Conservation (phyloP, 2,329 filamentous ascomycete genomes). For the Claviceps africana region DNA sequence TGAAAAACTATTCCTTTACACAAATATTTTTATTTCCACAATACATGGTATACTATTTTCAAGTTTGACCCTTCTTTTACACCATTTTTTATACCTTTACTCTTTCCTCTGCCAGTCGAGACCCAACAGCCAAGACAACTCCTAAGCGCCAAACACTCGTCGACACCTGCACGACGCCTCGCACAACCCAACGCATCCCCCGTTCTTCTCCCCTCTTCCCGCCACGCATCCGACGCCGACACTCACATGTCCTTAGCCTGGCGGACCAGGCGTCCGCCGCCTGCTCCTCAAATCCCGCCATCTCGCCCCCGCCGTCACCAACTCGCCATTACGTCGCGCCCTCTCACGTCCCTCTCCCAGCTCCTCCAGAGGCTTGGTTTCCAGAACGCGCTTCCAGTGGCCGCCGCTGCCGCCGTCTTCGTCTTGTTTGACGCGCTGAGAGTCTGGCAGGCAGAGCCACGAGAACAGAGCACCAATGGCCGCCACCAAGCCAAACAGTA, state of each 20-base stretch:
- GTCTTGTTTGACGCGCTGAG: slow-evolving; percentile 23
- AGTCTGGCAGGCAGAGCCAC: slow-evolving; percentile 37
- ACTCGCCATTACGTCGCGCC: slow-evolving; percentile 29
- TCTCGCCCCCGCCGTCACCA: slow-evolving; percentile 30
- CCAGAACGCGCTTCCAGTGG: slow-evolving; percentile 23
- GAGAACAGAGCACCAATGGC: slow-evolving; percentile 34
- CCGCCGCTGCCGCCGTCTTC: neutral
- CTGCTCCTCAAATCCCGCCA: slow-evolving; percentile 24
- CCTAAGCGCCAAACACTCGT: too few species aligned
- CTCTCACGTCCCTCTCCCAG: slow-evolving; percentile 33
- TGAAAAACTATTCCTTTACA: too few species aligned
- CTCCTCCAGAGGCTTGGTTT: slow-evolving; percentile 35
- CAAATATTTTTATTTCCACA: too few species aligned
- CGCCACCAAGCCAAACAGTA: slow-evolving; percentile 36
- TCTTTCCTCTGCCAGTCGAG: too few species aligned
- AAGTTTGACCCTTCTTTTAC: too few species aligned
- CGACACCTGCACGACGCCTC: too few species aligned
- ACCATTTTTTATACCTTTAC: too few species aligned
- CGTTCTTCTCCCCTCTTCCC: too few species aligned
- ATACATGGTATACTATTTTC: too few species aligned
- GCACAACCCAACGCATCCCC: too few species aligned
- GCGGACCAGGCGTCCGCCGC: slow-evolving; percentile 1
- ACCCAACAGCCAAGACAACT: too few species aligned
- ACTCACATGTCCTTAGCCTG: neutral
- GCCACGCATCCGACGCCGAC: neutral